phyloP scores from a whole-genome alignment of 192 early-diverging fungal genomes.

The Coemansia sp. region DNA sequence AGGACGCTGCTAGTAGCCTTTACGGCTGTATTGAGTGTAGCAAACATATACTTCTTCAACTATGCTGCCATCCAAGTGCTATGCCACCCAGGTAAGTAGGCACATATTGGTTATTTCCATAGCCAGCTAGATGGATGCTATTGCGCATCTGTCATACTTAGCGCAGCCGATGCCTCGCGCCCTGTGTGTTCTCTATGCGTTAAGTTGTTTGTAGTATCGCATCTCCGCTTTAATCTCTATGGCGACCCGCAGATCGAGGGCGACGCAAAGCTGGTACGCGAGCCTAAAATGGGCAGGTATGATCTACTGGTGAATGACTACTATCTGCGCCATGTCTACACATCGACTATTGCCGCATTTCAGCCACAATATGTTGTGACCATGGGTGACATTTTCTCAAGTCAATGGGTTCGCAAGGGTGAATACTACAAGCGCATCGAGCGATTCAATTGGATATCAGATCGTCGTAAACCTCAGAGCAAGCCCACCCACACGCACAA shows the following conservation, averaged over 20 bases:
- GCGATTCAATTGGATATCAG: conserved; percentile 60
- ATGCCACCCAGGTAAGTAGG: conserved; percentile 21
- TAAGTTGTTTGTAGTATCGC: conserved; percentile 21
- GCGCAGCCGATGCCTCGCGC: not conserved
- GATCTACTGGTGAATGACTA: conserved; percentile 62
- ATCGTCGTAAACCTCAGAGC: conserved; percentile 30
- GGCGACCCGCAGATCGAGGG: conserved; percentile 72
- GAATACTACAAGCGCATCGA: conserved; percentile 59
- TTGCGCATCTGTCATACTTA: not conserved
- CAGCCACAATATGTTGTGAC: conserved; percentile 57
- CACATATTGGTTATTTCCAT: not conserved
- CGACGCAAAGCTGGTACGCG: conserved; percentile 58
- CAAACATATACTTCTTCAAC: conserved; percentile 43
- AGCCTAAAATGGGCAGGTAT: conserved; percentile 53
- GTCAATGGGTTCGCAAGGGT: conserved; percentile 58
- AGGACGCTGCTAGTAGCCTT: conserved; percentile 16
- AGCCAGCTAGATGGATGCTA: not conserved
- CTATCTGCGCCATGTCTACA: conserved; percentile 59
- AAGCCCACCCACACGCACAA: not conserved
- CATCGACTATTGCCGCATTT: conserved; percentile 50
- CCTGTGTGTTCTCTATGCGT: not conserved
- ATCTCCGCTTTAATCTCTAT: conserved; percentile 58
- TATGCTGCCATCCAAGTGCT: conserved; percentile 29
- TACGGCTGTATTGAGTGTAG: conserved; percentile 15
- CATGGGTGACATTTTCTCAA: conserved; percentile 68